Base-by-base conservation (phyloP, 1,284 basidiomycete genomes). In the Lignosus rhinocerotis region DNA sequence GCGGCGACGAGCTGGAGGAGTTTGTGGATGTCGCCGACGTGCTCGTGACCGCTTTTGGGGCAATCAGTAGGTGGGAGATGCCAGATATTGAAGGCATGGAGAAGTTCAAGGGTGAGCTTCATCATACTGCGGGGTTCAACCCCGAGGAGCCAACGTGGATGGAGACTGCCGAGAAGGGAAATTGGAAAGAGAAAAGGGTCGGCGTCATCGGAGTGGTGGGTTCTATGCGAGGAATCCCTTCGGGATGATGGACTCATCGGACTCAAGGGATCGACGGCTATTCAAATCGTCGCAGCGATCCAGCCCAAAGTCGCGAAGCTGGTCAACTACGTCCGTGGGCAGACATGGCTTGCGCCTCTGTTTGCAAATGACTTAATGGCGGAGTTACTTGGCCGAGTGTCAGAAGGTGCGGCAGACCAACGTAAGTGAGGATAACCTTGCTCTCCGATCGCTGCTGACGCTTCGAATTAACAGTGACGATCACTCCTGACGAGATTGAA, bases 61-160 rank as follows among this genome's bases (percentile, higher is more conserved):
- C 65, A 14, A 67, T 86, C 34, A 81, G 77, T 44, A 70, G 81
- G 8, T 85, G 82, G 83, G 73, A 75, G 21, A 86, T 83, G 84
- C 85, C 85, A 2, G 75, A 82, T 53, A 82, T 87, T 31, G 67
- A 74, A 7, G 84, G 84, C 0, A 65, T 87, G 34, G 68, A 79
- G 10, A 69, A 68, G 6, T 87, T 84, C 66, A 70, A 76, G 56
- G 85, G 84, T 10, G 74, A 71, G 55, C 62, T 83, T 10, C 69
- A 85, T 4, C 85, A 86, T 59, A 82, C 81, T 41, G 85, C 84
- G 2, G 70, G 80, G 10, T 87, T 84, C 82, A 77, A 82, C 36
- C 73, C 74, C 19, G 73, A 71, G n/a, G 76, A 77, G 32, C 72
- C 69, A 33, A 69, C 43, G 12, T 45, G 43, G 43, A 25, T 30